These are phyloP conservation scores for Ambrosia trifida DNA, from an alignment of 129 eudicot genomes.

Conservation along the genomic window DNA sequence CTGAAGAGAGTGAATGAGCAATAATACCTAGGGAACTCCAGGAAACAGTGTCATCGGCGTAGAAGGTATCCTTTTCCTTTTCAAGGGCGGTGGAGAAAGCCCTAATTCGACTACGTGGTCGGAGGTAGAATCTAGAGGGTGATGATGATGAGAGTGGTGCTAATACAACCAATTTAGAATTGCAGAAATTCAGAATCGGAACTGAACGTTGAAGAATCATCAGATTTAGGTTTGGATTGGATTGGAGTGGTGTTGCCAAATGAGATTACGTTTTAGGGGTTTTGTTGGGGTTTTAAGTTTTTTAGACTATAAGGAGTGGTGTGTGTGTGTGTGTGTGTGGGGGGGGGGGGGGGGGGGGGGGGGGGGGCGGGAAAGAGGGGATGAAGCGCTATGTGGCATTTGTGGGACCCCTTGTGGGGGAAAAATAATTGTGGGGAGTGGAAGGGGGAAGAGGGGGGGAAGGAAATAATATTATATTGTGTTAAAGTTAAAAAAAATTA, in stretches of 20 bases:
- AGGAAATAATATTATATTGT: no score
- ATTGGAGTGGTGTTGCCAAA: no score
- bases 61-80: slow-evolving; percentile 46
- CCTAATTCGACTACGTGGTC: slow-evolving; percentile 35
- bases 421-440: no score
- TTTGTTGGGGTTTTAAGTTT: slow-evolving; percentile 27
- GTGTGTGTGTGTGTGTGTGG: no score
- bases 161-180: not conserved
- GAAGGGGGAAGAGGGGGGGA: no score
- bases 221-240: slow-evolving; percentile 8
- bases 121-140: slow-evolving; percentile 28
- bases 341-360: no score
- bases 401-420: no score
- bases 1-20: slow-evolving; percentile 45
- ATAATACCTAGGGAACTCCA: slow-evolving; percentile 85
- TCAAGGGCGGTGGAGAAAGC: slow-evolving; percentile 18
- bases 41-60: slow-evolving; percentile 65
- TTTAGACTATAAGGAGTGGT: no score
- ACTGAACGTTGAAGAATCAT: slow-evolving; percentile 65
- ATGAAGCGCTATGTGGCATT: no score
- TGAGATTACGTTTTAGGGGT: slow-evolving; percentile 32
- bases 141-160: slow-evolving; percentile 27
- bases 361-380: no score
- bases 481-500: no score
- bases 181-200: slow-evolving; percentile 39